Conservation (phyloP, 352 stramenopile species). For the Phytopythium helicoides region DNA sequence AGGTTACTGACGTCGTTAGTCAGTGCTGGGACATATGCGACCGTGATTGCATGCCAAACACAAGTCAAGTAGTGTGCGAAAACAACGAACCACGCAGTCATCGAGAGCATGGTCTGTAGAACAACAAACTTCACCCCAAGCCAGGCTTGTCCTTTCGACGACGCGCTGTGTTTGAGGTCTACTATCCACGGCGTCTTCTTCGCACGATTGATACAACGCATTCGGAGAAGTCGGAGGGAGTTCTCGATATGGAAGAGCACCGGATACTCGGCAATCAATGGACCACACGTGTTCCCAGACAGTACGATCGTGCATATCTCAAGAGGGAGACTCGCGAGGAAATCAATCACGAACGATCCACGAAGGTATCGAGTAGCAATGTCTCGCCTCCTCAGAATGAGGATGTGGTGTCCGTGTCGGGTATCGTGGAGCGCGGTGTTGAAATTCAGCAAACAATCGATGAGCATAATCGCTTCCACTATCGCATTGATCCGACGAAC, state of each 20-base stretch:
- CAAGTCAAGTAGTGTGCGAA: conserved; percentile 4
- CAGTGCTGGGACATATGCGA: background rate
- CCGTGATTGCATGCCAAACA: background rate
- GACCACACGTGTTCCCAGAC: background rate
- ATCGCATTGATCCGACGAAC: background rate
- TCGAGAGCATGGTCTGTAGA: background rate
- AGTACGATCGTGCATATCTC: background rate
- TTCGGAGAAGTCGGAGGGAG: background rate
- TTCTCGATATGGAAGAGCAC: conserved; percentile 2
- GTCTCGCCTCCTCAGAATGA: background rate
- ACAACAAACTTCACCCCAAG: conserved; percentile 2
- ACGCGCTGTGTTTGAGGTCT: background rate
- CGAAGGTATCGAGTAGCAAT: conserved; percentile 1
- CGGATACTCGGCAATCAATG: background rate
- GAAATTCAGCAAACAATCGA: background rate
- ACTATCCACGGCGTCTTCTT: background rate
- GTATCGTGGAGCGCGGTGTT: conserved; percentile 1
- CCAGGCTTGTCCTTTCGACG: background rate
- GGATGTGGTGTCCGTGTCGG: background rate
- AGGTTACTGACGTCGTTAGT: background rate
- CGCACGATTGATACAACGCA: background rate
- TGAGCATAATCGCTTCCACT: background rate
- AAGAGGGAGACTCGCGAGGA: background rate
- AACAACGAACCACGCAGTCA: background rate
- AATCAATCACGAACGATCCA: background rate